Base-by-base conservation (phyloP, 306 rosid genomes). In the Malus fusca region DNA sequence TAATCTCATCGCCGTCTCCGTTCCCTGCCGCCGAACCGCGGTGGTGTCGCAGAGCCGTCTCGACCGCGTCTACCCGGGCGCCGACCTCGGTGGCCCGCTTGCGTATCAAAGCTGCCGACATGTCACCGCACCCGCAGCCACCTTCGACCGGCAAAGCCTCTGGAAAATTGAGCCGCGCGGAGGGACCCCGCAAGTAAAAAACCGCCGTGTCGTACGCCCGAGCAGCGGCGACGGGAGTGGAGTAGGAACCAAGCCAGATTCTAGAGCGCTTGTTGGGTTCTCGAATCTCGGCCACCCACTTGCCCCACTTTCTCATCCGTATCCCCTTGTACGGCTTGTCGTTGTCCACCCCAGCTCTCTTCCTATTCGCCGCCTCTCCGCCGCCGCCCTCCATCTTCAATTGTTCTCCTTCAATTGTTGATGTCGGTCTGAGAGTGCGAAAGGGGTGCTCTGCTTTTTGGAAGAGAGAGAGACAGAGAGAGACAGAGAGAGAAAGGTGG, bases 261-360 rank as follows among this genome's bases (percentile, higher is more conserved):
- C 99, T 58, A 0, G 99, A 96, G 13, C 99, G 97, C 80, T 96
- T 96, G 70, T 90, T 96, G 22, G 99, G 99, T 69, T 96, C 99
- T 33, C 99, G 80, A 84, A 96, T 96, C 88, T 96, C 99, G 35
- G 98, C 99, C 65, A 96, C 99, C 99, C 99, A 96, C 80, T 96
- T 96, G 0, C 99, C 99, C 99, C 99, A 96, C 93, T 96, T 96
- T 66, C 99, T 87, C 99, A 96, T 96, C 89, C 99, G 81, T 72
- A 96, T 96, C 86, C 99, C 99, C 84, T 96, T 96, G 90, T 83
- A 96, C 56, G 89, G 90, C 84, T 89, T 90, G 81, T 89, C 96
- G 21, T 85, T 85, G 9, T 78, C 87, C 0, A 42, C 61, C 37
- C 72, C 66, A 37, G 42, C 42, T 43, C 75, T 74, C 77, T 77